Percentiles rank a stretch among this genome's conserved stretches.
Evolutionary conservation across 805 yeast genomes (phyloP).

Genomic region (Pichia rugopelliculosa): DNA sequence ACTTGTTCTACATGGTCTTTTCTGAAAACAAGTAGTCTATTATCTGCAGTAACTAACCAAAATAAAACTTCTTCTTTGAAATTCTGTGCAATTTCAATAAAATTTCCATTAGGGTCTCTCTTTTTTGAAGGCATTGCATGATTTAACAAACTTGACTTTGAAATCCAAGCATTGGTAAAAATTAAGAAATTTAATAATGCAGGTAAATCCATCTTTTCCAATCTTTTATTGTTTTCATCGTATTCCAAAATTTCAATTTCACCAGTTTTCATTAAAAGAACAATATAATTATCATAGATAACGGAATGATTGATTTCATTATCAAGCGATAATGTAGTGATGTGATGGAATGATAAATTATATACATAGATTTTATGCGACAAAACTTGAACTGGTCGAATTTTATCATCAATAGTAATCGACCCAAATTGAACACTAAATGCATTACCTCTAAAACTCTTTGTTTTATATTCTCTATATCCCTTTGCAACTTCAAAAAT

Average conservation of each 20-base stretch:
- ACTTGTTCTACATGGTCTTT: slow-evolving; percentile 48
- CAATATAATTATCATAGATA: slow-evolving; percentile 53
- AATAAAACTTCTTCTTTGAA: slow-evolving; percentile 37
- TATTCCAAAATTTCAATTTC: slow-evolving; percentile 54
- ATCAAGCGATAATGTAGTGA: slow-evolving; percentile 45
- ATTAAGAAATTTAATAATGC: slow-evolving; percentile 33
- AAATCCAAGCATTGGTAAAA: slow-evolving; percentile 62
- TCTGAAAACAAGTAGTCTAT: slow-evolving; percentile 58
- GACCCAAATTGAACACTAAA: slow-evolving; percentile 63
- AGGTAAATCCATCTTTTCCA: slow-evolving; percentile 28
- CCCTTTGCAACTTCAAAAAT: slow-evolving; percentile 56
- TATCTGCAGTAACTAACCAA: slow-evolving; percentile 69
- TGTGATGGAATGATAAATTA: slow-evolving; percentile 50
- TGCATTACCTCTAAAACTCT: slow-evolving; percentile 56
- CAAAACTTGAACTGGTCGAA: slow-evolving; percentile 67
- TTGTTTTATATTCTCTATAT: slow-evolving; percentile 53
- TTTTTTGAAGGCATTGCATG: slow-evolving; percentile 31
- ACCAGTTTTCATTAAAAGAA: slow-evolving; percentile 62
- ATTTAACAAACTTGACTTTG: slow-evolving; percentile 41
- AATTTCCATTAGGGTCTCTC: slow-evolving; percentile 20
- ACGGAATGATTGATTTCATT: slow-evolving; percentile 59
- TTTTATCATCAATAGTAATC: slow-evolving; percentile 28
- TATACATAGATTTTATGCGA: slow-evolving; percentile 56
- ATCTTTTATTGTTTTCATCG: slow-evolving; percentile 13
- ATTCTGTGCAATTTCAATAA: slow-evolving; percentile 18